Evolutionary conservation across 768 basidiomycete species (phyloP), one percentile per base, ranked within the genome.

Genomic region (Dacryopinax spathularia): DNA sequence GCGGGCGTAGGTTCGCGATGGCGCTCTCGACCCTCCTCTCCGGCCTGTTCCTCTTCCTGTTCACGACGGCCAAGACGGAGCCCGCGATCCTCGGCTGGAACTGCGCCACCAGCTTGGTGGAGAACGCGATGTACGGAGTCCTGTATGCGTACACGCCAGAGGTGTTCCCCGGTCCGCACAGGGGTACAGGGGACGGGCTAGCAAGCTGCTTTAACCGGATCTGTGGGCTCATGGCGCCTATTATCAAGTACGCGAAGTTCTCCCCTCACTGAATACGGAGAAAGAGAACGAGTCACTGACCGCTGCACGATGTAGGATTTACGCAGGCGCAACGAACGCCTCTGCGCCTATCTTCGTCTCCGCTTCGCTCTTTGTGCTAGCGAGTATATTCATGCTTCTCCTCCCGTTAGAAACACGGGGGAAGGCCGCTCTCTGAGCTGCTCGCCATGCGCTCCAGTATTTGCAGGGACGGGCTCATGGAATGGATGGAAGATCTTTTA

Each of bases 111-210:
- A 68, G 72, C 27, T 68, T 63, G 25, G 61, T 37, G 48, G n/a
- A 66, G 44, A 60, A 13, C n/a, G 34, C 72, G 77, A 70, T 80
- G 79, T 81, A 81, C 64, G 81, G 80, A 10, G 76, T 81, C 10
- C 73, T 82, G 15, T 84, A 79, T 62, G 81, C 81, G 1, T 82
- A 82, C 67, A 83, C 82, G 7, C 82, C 82, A 0, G 82, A 84
- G 68, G 79, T 81, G 20, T 84, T 84, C 73, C 80, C 82, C 0
- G 80, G 80, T 0, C 79, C 80, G 2, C 80, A 81, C 66, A 77
- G 82, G 64, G 82, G 82, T 1, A 82, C 81, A 0, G 81, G 80
- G 10, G 79, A 81, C 63, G 81, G 81, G 2, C 77, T 77, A 66
- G 78, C 71, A 66, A 76, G 76, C 65, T 78, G 76, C 16, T 74